These are phyloP conservation scores for Hortaea sp. DNA, from an alignment of 2,329 filamentous ascomycete genomes.

Conservation along the genomic window DNA sequence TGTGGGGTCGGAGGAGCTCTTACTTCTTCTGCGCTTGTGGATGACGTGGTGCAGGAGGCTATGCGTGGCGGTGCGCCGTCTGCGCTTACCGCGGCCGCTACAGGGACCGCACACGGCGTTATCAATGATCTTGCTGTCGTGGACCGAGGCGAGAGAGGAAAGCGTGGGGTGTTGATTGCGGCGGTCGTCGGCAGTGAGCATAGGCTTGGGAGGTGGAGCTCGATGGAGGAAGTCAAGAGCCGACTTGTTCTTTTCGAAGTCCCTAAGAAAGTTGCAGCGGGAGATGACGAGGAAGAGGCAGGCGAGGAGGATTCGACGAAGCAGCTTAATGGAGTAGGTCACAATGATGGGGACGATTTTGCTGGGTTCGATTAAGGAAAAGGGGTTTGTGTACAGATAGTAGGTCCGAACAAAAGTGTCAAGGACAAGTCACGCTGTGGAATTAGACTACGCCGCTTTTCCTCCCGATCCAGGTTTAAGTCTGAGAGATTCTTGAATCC, in stretches of 20 bases:
- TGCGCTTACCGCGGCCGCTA: conserved; percentile 1
- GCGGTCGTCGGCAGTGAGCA: conserved; percentile 83
- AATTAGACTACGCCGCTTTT: too few relatives aligned
- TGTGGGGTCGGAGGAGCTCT: conserved; percentile 9
- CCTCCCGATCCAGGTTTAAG: too few relatives aligned
- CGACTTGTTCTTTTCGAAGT: conserved; percentile 85
- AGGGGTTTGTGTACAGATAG: too few relatives aligned
- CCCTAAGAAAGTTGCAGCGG: conserved; percentile 28
- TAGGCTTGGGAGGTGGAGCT: conserved; percentile 73
- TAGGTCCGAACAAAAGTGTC: too few relatives aligned
- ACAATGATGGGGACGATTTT: conserved; percentile 5
- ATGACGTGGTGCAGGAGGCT: conserved; percentile 9
- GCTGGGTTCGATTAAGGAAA: conserved; percentile 7
- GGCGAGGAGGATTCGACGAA: neutral
- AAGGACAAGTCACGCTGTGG: too few relatives aligned
- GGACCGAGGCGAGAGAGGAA: conserved; percentile 69
- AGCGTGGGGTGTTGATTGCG: conserved; percentile 66
- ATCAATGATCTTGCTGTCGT: conserved; percentile 84
- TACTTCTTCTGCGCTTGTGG: conserved; percentile 4
- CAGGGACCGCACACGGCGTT: conserved; percentile 53
- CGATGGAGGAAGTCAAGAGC: conserved; percentile 55
- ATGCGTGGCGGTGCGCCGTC: conserved; percentile 10
- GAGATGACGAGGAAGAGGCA: neutral
- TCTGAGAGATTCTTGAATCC: too few relatives aligned
- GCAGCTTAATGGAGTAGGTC: neutral